Conservation (phyloP, 2,329 filamentous ascomycete genomes). For the Parastagonospora avenae region DNA sequence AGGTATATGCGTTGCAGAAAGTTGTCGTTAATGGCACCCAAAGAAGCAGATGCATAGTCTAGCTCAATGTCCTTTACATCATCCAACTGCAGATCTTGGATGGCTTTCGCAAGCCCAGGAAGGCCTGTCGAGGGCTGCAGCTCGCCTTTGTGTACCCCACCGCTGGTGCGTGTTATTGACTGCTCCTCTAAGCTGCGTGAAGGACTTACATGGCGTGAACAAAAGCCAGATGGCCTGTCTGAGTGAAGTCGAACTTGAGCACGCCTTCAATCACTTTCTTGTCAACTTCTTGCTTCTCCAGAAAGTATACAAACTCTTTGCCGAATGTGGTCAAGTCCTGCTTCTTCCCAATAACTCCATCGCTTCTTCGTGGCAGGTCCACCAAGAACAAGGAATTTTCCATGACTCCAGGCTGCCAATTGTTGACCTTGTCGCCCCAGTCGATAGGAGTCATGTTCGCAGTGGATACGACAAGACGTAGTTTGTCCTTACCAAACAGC, state of each 20-base stretch:
- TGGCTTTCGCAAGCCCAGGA: conserved; percentile 71
- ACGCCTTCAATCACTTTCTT: conserved; percentile 70
- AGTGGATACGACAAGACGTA: conserved; percentile 83
- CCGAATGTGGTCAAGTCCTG: conserved; percentile 63
- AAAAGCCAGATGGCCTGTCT: conserved; percentile 75
- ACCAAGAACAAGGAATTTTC: conserved; percentile 79
- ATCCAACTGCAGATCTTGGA: conserved; percentile 49
- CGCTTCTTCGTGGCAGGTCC: conserved; percentile 71
- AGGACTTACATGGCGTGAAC: conserved; percentile 79
- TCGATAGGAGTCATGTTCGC: conserved; percentile 86
- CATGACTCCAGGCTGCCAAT: conserved; percentile 40
- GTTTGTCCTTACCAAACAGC: conserved; percentile 73
- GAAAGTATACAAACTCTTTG: conserved; percentile 72
- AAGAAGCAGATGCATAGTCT: conserved; percentile 79
- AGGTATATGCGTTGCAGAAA: conserved; percentile 67
- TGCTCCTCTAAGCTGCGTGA: background rate
- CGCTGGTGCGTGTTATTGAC: conserved; percentile 25
- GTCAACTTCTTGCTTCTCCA: conserved; percentile 69
- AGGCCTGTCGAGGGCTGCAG: conserved; percentile 67
- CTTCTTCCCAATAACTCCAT: conserved; percentile 26
- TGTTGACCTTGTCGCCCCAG: conserved; percentile 78
- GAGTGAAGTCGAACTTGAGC: conserved; percentile 78
- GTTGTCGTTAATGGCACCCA: conserved; percentile 74
- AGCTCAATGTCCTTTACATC: conserved; percentile 62
- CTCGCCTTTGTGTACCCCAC: conserved; percentile 39